phyloP scores from a whole-genome alignment of 2,329 filamentous ascomycete species.

The Akanthomyces muscarius region DNA sequence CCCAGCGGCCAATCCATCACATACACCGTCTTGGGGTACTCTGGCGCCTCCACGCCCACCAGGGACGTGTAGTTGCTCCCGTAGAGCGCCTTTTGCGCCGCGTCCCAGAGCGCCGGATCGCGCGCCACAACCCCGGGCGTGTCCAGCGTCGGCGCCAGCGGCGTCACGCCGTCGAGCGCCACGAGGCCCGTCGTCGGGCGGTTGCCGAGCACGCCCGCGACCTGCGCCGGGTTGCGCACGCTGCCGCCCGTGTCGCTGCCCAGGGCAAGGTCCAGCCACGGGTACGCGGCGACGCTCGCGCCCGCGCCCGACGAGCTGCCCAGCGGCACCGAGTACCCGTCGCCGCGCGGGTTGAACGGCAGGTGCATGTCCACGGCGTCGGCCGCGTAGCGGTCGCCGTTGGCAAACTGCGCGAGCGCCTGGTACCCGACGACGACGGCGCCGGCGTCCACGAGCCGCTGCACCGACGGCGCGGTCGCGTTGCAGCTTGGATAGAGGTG shows the following conservation, averaged over 20 bases:
- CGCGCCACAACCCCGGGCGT: slow-evolving; percentile 19
- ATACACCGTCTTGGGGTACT: slow-evolving; percentile 11
- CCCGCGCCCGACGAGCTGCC: slow-evolving; percentile 24
- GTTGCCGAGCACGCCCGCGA: slow-evolving; percentile 19
- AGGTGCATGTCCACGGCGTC: slow-evolving; percentile 33
- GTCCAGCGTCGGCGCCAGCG: slow-evolving; percentile 18
- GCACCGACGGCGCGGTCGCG: slow-evolving; percentile 45
- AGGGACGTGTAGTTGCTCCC: neutral
- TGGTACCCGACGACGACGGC: slow-evolving; percentile 44
- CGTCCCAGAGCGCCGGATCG: slow-evolving; percentile 18
- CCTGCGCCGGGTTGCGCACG: slow-evolving; percentile 18
- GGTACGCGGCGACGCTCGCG: slow-evolving; percentile 23
- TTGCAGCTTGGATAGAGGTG: slow-evolving; percentile 45
- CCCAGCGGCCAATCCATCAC: neutral
- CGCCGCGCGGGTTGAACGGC: slow-evolving; percentile 25
- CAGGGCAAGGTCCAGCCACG: slow-evolving; percentile 25
- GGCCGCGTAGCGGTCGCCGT: slow-evolving; percentile 36
- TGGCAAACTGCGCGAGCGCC: slow-evolving; percentile 40
- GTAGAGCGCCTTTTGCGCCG: slow-evolving; percentile 9
- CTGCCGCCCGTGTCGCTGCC: slow-evolving; percentile 24
- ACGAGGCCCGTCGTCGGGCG: slow-evolving; percentile 18
- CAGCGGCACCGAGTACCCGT: slow-evolving; percentile 22
- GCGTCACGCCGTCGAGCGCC: slow-evolving; percentile 17
- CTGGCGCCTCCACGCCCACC: neutral
- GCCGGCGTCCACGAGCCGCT: slow-evolving; percentile 53